Evolutionary conservation across 345 rosid genomes (phyloP).

Genomic region (Salix caprea): DNA sequence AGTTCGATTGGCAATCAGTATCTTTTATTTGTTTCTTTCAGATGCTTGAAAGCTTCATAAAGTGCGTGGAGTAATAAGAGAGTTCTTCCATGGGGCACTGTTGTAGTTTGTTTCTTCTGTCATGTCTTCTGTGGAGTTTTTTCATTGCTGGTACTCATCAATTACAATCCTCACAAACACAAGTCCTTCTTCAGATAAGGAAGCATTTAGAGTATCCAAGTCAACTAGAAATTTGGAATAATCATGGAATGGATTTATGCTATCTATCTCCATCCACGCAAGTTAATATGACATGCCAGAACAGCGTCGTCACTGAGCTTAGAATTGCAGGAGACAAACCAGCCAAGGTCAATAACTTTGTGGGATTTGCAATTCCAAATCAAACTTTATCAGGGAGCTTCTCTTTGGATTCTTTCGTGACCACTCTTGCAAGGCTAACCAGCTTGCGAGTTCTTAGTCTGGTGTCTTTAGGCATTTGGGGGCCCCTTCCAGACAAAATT

Average conservation of each 20-base stretch:
- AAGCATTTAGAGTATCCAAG: constrained; percentile 66
- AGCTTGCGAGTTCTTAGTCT: constrained; percentile 56
- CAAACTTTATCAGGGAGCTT: constrained; percentile 52
- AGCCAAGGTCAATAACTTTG: constrained; percentile 27
- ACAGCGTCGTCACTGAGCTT: constrained; percentile 48
- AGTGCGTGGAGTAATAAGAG: background rate
- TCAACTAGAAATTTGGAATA: constrained; percentile 61
- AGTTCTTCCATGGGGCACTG: constrained; percentile 36
- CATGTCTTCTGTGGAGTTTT: constrained; percentile 47
- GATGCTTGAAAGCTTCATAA: background rate
- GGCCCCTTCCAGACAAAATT: constrained; percentile 66
- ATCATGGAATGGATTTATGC: constrained; percentile 54
- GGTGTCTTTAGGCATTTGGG: constrained; percentile 71
- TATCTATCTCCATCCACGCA: constrained; percentile 35
- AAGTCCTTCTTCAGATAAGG: constrained; percentile 68
- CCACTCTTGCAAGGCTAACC: constrained; percentile 54
- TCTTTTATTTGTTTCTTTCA: constrained; percentile 2
- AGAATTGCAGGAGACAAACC: constrained; percentile 50
- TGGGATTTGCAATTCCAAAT: constrained; percentile 42
- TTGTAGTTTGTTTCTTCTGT: constrained; percentile 30
- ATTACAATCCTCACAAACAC: constrained; percentile 67
- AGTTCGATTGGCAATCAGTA: background rate
- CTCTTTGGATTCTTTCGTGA: constrained; percentile 65
- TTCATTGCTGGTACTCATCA: constrained; percentile 42
- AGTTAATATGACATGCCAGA: constrained; percentile 58